Base-by-base conservation (phyloP, 148 eudicot species). In the Cornus florida region DNA sequence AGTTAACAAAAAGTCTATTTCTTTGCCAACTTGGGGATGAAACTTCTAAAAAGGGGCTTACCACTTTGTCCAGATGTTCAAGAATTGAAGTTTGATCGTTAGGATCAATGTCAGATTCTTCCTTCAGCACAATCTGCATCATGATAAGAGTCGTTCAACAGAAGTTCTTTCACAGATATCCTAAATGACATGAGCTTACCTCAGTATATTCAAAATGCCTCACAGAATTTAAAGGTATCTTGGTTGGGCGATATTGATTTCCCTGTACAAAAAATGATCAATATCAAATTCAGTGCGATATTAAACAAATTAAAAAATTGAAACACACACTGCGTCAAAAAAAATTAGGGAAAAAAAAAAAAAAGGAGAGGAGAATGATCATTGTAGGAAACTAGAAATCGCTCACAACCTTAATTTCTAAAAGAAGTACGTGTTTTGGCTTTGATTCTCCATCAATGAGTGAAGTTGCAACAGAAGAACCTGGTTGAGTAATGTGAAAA, bases 401-500 rank as follows among this genome's bases (percentile, higher is more conserved):
- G 24, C 7, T 69, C 31, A 23, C 67, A 77, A 93, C 99, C 99
- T 96, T 96, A 80, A 96, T 96, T 84, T 96, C 99, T 74, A 94
- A 85, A 74, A 96, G 97, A 80, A 96, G 94, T 72, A 94, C 98
- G 78, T 96, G 99, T 79, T 96, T 96, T 73, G 93, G 92, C 81
- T 91, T 96, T 73, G 99, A 92, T 84, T 96, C 99, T 75, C 99
- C 99, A 67, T 96, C 98, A 79, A 96, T 96, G 60, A 96, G 88
- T 17, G 99, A 96, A 81, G 99, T 96, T 76, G 98, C 99, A 85
- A 96, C 95, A 78, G 98, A 94, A 82, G 99, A 96, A 78, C 99
- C 99, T 79, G 99, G 99, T 83, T 96, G 99, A 57, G 99, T 96
- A 77, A 96, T 91, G 83, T 96, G 99, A 79, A 96, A 96, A 70